Conservation (phyloP, 345 rosid species). For the Eucalyptus paniculata region DNA sequence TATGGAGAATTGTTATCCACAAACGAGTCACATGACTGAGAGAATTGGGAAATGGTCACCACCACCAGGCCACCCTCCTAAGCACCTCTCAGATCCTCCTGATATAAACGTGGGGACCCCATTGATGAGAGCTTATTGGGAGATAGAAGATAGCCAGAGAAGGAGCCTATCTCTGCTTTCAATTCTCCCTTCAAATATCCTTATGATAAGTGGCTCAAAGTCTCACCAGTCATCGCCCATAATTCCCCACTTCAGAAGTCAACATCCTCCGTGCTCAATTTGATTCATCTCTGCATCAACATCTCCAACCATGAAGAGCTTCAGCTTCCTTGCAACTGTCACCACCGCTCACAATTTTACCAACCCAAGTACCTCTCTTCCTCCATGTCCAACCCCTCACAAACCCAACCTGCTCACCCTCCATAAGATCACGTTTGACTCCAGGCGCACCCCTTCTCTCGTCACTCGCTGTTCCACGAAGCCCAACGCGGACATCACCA, state of each 20-base stretch:
- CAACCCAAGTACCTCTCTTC: background rate
- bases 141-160: background rate
- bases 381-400: conserved; percentile 2
- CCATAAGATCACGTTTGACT: background rate
- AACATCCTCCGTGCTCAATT: background rate
- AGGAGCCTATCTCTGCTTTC: background rate
- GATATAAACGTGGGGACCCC: background rate
- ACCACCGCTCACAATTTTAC: background rate
- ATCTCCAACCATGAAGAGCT: conserved; percentile 11
- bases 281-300: conserved; percentile 4
- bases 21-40: background rate
- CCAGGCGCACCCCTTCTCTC: background rate
- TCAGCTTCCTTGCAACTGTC: conserved; percentile 10
- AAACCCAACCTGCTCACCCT: background rate
- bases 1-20: background rate
- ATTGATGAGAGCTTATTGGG: background rate
- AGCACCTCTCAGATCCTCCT: background rate
- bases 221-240: background rate
- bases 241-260: background rate
- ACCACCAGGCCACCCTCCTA: background rate
- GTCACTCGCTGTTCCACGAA: conserved; percentile 40
- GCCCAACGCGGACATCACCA: conserved; percentile 15
- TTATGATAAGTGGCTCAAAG: background rate
- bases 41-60: background rate
- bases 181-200: background rate